Evolutionary conservation across 108 stramenopile genomes (phyloP), one percentile per base, ranked within the genome.

Genomic region (Aurantiochytrium sp.): DNA sequence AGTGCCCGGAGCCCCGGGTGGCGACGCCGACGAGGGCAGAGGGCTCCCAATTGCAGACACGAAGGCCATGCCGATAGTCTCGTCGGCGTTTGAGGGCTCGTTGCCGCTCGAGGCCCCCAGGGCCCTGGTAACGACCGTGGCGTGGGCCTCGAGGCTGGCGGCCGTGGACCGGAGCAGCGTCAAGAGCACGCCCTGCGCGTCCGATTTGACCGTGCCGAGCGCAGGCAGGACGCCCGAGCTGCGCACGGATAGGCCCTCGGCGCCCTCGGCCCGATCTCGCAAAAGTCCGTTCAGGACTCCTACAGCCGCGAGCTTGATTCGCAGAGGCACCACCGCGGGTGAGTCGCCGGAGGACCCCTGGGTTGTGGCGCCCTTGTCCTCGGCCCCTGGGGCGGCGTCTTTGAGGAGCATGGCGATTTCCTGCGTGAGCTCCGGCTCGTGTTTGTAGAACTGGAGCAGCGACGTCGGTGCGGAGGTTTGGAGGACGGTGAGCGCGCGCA

Each of bases 371-470:
- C 3, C 3, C 3, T 10, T 65, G 27, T 81, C 73, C 39, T 0
- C n/a, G 12, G 45, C 17, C 21, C 15, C 10, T 12, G 19, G 1
- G 6, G 39, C 10, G 27, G 42, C 39, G 15, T 81, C 45, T 27
- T 81, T 48, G 19, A 81, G 24, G 12, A 81, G 45, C 36, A 17
- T 24, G 39, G 45, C 73, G 24, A 81, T 41, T 17, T 81, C 73
- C 73, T 81, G 73, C 12, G 45, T 21, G 1, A 81, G 73, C 45
- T 81, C 73, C 17, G 73, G 73, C 24, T 81, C 73, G 73, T 81
- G 39, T 24, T 81, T 41, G 45, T 48, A 81, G 73, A 27, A 37
- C 6, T 48, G 39, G 32, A 81, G 24, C 39, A 81, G 42, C 6
- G 36, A 12, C 12, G n/a, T 0, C 24, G 45, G 30, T 6, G 73